A percentile compares a stretch with the other conserved stretches of the same genome.
Evolutionary conservation across 2,329 filamentous ascomycete species (phyloP).

Genomic region (Fusarium sp.): DNA sequence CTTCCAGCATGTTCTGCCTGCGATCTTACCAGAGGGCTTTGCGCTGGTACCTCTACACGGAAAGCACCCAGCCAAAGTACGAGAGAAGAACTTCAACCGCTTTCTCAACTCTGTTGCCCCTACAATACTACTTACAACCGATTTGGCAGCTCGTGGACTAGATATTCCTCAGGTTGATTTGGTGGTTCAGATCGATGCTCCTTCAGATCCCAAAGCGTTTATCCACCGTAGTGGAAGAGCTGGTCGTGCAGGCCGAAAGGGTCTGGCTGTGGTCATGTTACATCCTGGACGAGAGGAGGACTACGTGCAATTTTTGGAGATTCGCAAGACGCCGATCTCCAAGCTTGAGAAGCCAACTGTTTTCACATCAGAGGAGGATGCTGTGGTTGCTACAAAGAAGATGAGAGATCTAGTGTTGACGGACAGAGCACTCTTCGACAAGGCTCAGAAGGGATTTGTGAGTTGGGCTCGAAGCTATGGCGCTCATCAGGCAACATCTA

Average conservation of each 20-base stretch:
- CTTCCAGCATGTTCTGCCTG: conserved; percentile 82
- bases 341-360: conserved; percentile 69
- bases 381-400: conserved; percentile 62
- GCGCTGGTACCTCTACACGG: conserved; percentile 86
- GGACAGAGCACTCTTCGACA: conserved; percentile 77
- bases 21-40: conserved; percentile 75
- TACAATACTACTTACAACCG: conserved; percentile 88
- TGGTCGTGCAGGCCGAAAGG: conserved; percentile 86
- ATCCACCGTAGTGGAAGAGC: conserved; percentile 93
- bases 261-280: conserved; percentile 86
- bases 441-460: conserved; percentile 90
- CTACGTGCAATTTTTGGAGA: conserved; percentile 86
- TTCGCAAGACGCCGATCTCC: conserved; percentile 85
- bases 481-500: conserved; percentile 90
- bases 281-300: conserved; percentile 88
- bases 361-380: conserved; percentile 69
- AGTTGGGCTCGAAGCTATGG: conserved; percentile 92
- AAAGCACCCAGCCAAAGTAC: conserved; percentile 88
- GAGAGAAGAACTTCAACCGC: conserved; percentile 85
- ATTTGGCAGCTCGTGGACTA: conserved; percentile 88
- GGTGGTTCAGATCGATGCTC: conserved; percentile 87
- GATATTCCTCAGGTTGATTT: conserved; percentile 94
- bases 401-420: conserved; percentile 68
- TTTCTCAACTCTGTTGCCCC: conserved; percentile 81
- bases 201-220: conserved; percentile 90